Conservation (phyloP, 129 eudicot species). For the Chrysanthemum makinoi region DNA sequence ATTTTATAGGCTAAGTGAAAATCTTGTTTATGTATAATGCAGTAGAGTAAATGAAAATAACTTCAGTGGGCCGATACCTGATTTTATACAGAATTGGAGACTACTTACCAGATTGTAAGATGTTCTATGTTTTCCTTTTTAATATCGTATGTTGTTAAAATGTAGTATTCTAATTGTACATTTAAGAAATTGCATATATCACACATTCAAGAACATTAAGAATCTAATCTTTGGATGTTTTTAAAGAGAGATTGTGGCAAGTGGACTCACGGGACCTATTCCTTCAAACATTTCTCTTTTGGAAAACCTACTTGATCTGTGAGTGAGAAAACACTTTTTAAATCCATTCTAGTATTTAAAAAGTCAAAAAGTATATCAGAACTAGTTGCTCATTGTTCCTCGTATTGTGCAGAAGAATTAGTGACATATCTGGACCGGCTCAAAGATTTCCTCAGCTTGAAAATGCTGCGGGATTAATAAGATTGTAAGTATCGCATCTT, state of each 20-base stretch:
- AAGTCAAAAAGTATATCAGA: not conserved
- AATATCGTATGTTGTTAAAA: not conserved
- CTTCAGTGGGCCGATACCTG: slow-evolving; percentile 76
- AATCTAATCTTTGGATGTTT: slow-evolving; percentile 14
- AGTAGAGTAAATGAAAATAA: slow-evolving; percentile 80
- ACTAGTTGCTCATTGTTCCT: slow-evolving; percentile 5
- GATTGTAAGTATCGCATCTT: slow-evolving; percentile 44
- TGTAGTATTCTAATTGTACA: not conserved
- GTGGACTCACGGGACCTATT: slow-evolving; percentile 89
- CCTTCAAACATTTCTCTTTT: slow-evolving; percentile 64
- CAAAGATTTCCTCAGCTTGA: slow-evolving; percentile 59
- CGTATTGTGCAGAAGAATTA: slow-evolving; percentile 63
- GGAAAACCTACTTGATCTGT: slow-evolving; percentile 56
- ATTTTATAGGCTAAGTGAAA: not conserved
- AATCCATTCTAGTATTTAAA: not conserved
- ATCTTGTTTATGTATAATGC: slow-evolving; percentile 30
- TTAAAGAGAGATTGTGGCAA: slow-evolving; percentile 75
- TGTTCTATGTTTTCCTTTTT: not conserved
- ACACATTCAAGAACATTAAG: not conserved
- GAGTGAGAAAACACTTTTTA: slow-evolving; percentile 29
- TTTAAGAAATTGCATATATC: not conserved
- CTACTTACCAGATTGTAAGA: slow-evolving; percentile 71
- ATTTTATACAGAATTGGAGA: slow-evolving; percentile 70
- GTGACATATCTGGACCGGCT: slow-evolving; percentile 57
- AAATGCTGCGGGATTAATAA: slow-evolving; percentile 43